phyloP scores from a whole-genome alignment of 208 protist species.

The Giardia duodenalis region DNA sequence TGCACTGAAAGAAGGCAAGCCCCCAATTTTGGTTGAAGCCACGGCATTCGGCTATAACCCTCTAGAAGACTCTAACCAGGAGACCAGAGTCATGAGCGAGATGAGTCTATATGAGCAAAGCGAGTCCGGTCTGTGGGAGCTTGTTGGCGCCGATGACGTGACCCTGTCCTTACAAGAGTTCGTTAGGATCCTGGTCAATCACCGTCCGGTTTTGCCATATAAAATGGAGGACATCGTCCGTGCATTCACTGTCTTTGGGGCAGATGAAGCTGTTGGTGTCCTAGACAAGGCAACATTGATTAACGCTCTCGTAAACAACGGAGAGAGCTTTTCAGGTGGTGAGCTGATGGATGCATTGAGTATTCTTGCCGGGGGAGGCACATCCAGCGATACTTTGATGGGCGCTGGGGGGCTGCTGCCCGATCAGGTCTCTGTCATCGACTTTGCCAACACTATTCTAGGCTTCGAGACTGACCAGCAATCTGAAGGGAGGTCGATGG shows the following conservation, averaged over 20 bases:
- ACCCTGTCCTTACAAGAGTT: conserved; percentile 11
- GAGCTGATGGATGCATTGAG: neutral
- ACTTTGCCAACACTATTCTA: neutral
- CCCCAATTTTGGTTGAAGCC: neutral
- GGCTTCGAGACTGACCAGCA: neutral
- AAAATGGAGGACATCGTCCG: neutral
- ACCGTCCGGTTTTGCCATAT: neutral
- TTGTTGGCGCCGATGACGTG: neutral
- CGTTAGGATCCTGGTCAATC: conserved; percentile 19
- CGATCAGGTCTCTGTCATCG: neutral
- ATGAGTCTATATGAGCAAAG: conserved; percentile 3
- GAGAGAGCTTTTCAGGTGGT: neutral
- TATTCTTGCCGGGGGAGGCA: neutral
- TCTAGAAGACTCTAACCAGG: neutral
- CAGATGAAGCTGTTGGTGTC: neutral
- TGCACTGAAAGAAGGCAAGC: neutral
- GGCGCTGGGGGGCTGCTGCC: neutral
- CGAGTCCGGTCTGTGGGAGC: conserved; percentile 9
- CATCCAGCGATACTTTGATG: neutral
- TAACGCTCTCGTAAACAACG: neutral
- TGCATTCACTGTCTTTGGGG: neutral
- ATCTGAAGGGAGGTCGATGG: too few relatives aligned
- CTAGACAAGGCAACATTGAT: neutral
- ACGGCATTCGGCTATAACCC: neutral
- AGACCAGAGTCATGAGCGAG: neutral